A percentile compares a stretch with the other conserved stretches of the same genome.
phyloP scores from a whole-genome alignment of 2,329 filamentous ascomycete species.

The Penicillium paneum region DNA sequence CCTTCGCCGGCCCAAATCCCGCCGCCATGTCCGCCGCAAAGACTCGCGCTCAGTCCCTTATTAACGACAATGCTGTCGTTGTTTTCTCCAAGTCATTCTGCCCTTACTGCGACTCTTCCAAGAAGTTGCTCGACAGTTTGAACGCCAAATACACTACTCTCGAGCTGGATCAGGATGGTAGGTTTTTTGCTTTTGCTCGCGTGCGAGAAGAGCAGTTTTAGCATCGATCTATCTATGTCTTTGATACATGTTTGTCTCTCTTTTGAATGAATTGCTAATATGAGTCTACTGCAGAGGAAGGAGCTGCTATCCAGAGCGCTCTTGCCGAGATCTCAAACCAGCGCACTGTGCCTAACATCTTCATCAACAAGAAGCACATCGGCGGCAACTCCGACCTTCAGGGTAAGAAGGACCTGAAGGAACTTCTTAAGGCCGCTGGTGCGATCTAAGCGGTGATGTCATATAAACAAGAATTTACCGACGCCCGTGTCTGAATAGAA shows the following conservation, averaged over 20 bases:
- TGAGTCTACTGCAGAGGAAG: constrained; percentile 65
- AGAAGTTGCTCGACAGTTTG: constrained; percentile 66
- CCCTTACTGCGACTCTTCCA: constrained; percentile 82
- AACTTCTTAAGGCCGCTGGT: constrained; percentile 61
- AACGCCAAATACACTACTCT: constrained; percentile 71
- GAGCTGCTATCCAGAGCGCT: constrained; percentile 75
- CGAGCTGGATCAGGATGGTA: constrained; percentile 83
- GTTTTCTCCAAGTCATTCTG: constrained; percentile 98
- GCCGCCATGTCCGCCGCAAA: constrained; percentile 78
- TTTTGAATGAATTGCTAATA: neutral
- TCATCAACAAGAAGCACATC: constrained; percentile 86
- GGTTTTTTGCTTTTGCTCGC: constrained; percentile 35
- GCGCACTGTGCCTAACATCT: constrained; percentile 92
- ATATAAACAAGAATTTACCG: neutral
- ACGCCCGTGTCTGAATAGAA: neutral
- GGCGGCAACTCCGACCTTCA: constrained; percentile 92
- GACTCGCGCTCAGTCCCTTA: constrained; percentile 78
- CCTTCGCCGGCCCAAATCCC: constrained; percentile 53
- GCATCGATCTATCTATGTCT: neutral
- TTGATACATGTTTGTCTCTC: neutral
- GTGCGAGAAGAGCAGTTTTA: neutral
- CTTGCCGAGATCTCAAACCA: constrained; percentile 78
- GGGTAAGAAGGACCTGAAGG: constrained; percentile 60
- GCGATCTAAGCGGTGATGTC: constrained; percentile 50
- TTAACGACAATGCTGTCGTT: constrained; percentile 84